Base-by-base conservation (phyloP, 345 rosid genomes). In the Acer negundo region DNA sequence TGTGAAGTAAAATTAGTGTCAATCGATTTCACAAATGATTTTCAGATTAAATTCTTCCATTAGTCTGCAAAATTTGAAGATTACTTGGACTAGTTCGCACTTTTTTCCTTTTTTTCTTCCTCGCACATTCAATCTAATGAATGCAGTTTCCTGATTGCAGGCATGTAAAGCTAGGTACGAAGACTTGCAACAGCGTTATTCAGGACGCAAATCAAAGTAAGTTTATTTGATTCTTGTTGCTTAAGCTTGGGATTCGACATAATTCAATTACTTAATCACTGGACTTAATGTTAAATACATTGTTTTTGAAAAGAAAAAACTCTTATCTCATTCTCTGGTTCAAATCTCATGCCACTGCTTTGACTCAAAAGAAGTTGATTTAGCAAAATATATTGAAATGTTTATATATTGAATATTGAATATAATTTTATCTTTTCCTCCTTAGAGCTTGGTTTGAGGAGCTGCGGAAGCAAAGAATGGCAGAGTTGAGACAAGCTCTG, bases 371-470 rank as follows among this genome's bases (percentile, higher is more conserved):
- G 23, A 20, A 12, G 51, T 3, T 1, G 24, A 13, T 62, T 46
- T 20, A 23, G 28, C 51, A 6, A 55, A 19, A 70, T 77, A 69
- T 38, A 69, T 65, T 26, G 68, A 35, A 49, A 67, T 70, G 55
- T 63, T 66, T 51, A 62, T 9, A 23, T 63, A 47, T 49, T 46
- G 69, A 62, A 16, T 63, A 19, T 62, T 70, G 24, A 69, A 35
- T 28, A 79, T 44, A 24, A 42, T 76, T 17, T 81, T 67, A 0
- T 58, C 4, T 75, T 46, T 80, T 77, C n/a, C 56, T 64, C 68
- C 23, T 68, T 77, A 93, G 98, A 81, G 89, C 88, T 75, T 92
- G 90, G 93, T 90, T 90, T 79, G 98, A 92, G 79, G 99, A 95
- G 84, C 85, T 95, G 64, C 86, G 93, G 62, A 92, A 86, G 85